A percentile compares a stretch with the other conserved stretches of the same genome.
phyloP scores from a whole-genome alignment of 2,329 filamentous ascomycete species.

The Zymoseptoria brevis region DNA sequence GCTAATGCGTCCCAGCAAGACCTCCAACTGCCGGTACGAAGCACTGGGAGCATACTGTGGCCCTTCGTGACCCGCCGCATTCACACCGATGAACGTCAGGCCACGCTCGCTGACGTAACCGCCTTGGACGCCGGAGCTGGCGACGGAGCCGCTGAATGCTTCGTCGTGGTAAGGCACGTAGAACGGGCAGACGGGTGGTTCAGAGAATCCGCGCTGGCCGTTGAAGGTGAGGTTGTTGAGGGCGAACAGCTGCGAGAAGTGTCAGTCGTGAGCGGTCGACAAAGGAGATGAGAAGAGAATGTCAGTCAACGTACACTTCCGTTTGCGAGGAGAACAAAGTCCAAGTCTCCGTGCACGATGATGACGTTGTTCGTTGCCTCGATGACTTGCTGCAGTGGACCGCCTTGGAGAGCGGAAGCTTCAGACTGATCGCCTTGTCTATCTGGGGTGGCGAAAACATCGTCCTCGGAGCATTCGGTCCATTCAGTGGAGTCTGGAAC shows the following conservation, averaged over 20 bases:
- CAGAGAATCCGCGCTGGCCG: slow-evolving; percentile 40
- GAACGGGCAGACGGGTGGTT: slow-evolving; percentile 34
- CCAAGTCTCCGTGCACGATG: slow-evolving; percentile 42
- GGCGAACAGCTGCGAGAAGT: slow-evolving; percentile 31
- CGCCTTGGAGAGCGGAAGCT: slow-evolving; percentile 16
- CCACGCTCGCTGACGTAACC: slow-evolving; percentile 38
- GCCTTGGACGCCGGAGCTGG: slow-evolving; percentile 36
- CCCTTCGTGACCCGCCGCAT: slow-evolving; percentile 37
- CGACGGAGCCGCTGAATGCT: slow-evolving; percentile 33
- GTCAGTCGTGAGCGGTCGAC: neutral
- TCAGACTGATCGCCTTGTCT: slow-evolving; percentile 29
- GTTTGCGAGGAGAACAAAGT: slow-evolving; percentile 44
- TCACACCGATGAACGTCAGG: slow-evolving; percentile 39
- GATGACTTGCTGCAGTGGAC: slow-evolving; percentile 42
- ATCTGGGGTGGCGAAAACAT: slow-evolving; percentile 14
- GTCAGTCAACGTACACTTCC: slow-evolving; percentile 31
- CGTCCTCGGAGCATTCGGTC: slow-evolving; percentile 33
- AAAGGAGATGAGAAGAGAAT: neutral
- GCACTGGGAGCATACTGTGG: slow-evolving; percentile 39
- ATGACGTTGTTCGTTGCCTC: slow-evolving; percentile 46
- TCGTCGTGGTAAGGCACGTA: slow-evolving; percentile 40
- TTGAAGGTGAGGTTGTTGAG: slow-evolving; percentile 51
- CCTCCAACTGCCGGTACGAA: slow-evolving; percentile 36
- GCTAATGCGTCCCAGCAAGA: slow-evolving; percentile 34
- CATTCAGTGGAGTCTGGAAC: slow-evolving; percentile 31